phyloP scores from a whole-genome alignment of 176 grass and related monocot species.

The Aegilops umbellulata region DNA sequence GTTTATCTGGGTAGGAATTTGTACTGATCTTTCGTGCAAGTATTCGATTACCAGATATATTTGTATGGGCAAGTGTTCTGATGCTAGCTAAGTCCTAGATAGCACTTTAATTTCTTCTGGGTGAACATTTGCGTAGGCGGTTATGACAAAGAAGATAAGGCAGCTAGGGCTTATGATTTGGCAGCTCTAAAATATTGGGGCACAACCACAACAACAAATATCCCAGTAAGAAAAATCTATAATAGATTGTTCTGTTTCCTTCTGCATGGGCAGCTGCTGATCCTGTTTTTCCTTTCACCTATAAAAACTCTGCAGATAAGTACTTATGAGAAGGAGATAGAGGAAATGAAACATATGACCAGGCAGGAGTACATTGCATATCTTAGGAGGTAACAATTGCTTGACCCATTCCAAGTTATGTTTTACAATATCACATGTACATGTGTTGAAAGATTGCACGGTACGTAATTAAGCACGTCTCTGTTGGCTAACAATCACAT shows the following conservation, averaged over 20 bases:
- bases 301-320: slow-evolving; percentile 41
- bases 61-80: not conserved
- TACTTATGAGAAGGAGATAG: slow-evolving; percentile 59
- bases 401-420: not conserved
- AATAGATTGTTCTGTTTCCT: slow-evolving; percentile 1
- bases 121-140: slow-evolving; percentile 42
- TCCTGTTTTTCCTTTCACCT: not conserved
- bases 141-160: slow-evolving; percentile 73
- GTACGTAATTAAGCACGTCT: not conserved
- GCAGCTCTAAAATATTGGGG: slow-evolving; percentile 87
- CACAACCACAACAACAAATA: slow-evolving; percentile 68
- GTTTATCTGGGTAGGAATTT: slow-evolving; percentile 62
- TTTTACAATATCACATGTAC: slow-evolving; percentile 1
- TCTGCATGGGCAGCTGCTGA: not conserved
- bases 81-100: not conserved
- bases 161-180: slow-evolving; percentile 72
- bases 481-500: slow-evolving; percentile 4
- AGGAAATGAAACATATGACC: slow-evolving; percentile 78
- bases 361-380: slow-evolving; percentile 64
- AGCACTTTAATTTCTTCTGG: not conserved
- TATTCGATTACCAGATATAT: not conserved
- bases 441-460: slow-evolving; percentile 2
- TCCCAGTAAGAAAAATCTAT: slow-evolving; percentile 41
- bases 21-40: not conserved
- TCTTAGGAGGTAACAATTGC: slow-evolving; percentile 45